Evolutionary conservation across 75 land plant species (phyloP).

Genomic region (Cupressus sempervirens): DNA sequence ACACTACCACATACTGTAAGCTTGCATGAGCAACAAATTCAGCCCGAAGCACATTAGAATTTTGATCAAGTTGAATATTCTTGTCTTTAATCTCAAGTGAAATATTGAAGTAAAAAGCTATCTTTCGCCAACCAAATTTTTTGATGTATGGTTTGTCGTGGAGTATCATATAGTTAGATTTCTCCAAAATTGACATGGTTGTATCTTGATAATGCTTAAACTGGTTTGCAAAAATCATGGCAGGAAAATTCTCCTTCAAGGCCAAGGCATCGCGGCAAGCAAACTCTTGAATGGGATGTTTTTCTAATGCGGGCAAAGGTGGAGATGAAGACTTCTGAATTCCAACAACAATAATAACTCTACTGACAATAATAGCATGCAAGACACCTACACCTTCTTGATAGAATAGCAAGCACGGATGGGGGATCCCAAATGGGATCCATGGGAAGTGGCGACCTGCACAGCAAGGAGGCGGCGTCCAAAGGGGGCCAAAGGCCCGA

Average conservation of each 20-base stretch:
- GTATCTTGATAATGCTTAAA: conserved; percentile 84
- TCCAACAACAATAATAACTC: no score
- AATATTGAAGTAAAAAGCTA: conserved; percentile 84
- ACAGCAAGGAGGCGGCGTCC: no score
- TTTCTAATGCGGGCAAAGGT: neutral
- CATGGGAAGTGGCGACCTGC: no score
- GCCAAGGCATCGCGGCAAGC: neutral
- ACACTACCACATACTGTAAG: conserved; percentile 66
- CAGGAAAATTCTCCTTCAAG: neutral
- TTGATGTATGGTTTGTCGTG: conserved; percentile 83
- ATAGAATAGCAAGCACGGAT: no score
- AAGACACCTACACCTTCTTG: no score
- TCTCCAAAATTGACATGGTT: conserved; percentile 82
- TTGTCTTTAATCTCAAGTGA: conserved; percentile 92
- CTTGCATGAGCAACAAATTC: conserved; percentile 85
- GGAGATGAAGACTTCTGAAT: neutral
- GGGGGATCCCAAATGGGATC: no score
- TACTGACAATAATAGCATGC: no score
- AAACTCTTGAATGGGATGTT: neutral
- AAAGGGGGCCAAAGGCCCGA: no score
- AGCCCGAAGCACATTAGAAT: conserved; percentile 73
- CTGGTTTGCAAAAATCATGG: conserved; percentile 8
- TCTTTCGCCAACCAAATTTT: conserved; percentile 93
- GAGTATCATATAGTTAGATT: conserved; percentile 67
- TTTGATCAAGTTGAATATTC: conserved; percentile 77